Base-by-base conservation (phyloP, 1,284 basidiomycete species). In the Ustilago shanxiensis region DNA sequence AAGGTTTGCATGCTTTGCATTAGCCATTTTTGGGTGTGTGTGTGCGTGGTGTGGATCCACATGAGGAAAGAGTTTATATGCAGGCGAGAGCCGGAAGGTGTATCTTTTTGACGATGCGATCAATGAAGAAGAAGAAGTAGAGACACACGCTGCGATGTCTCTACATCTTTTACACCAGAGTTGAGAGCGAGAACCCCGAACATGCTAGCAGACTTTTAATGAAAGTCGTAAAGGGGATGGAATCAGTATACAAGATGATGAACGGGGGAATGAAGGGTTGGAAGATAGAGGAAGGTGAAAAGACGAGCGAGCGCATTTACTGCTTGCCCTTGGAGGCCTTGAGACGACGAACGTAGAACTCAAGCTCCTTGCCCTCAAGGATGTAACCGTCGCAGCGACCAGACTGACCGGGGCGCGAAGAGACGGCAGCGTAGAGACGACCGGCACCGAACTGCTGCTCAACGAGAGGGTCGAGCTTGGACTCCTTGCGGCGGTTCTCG, bases 401-500 rank as follows among this genome's bases (percentile, higher is more conserved):
- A 26, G 66, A 72, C 79, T 85, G 84, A 44, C 84, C 84, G 33
- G 84, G 84, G 39, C 84, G 82, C 52, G 78, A 80, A 18, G 83
- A 71, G 62, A 85, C 80, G 67, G 74, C 79, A 60, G 84, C 84
- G 79, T 85, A 85, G 22, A 85, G 77, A 65, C 84, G 78, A 76
- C 84, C 84, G 58, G 82, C 82, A 50, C 82, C 79, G 74, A 85
- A 85, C 75, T 85, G 84, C 78, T 85, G 84, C 80, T 85, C 84
- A 49, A 85, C 83, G 45, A 85, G 79, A 26, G 77, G 66, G 74
- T 85, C 84, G 52, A 85, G 64, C 83, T 83, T 84, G 62, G 64
- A 61, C 47, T 77, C 68, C 81, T 84, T 81, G 63, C 80, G 77
- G 28, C 84, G 80, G 68, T 66, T 75, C 51, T 75, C 81, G 37